Evolutionary conservation across 257 asterid species (phyloP), one percentile per base, ranked within the genome.

Genomic region (Mentha longifolia): DNA sequence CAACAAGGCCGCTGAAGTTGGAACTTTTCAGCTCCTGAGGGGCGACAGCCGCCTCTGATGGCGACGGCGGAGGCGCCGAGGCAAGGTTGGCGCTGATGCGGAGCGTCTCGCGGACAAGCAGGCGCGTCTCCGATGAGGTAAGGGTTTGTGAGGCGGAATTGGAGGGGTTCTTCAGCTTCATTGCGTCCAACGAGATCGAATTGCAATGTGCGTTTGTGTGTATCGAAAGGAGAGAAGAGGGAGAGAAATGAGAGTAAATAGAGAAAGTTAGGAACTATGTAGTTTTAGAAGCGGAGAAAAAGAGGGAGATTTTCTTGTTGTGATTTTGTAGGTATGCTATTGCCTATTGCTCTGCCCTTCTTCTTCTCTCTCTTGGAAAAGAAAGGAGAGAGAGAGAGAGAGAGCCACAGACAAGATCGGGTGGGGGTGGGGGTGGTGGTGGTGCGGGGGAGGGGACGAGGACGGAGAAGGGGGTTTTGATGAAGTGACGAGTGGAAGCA

Each of bases 1-100:
- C 84, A 66, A 73, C 79, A 52, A 86, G 84, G 35, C 98, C 91
- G 31, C 87, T 91, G 63, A 85, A 85, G 68, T 77, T 84, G 20
- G 87, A 60, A 47, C 80, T 83, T 57, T 71, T 81, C 8, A 83
- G 75, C 22, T 74, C 87, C 73, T 61, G 75, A 61, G 61, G 39
- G 39, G 71, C 54, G 11, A 33, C 52, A 43, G 80, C 54, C 12
- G 46, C 56, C 51, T 80, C 51, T 35, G 49, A 58, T 33, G 86
- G 56, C 17, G 89, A 47, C 31, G 81, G 77, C 67, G 83, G 84
- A 55, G 96, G 78, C 45, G 96, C 88, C 75, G 97, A 92, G 65
- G 97, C 99, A 16, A 92, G 95, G 76, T 95, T 85, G 42, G 99
- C 99, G 83, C 98, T 95, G 74, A 95, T 95, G 25, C 98, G 95